Base-by-base conservation (phyloP, 1,139 yeast genomes). In the Lizanozyma gosingica region DNA sequence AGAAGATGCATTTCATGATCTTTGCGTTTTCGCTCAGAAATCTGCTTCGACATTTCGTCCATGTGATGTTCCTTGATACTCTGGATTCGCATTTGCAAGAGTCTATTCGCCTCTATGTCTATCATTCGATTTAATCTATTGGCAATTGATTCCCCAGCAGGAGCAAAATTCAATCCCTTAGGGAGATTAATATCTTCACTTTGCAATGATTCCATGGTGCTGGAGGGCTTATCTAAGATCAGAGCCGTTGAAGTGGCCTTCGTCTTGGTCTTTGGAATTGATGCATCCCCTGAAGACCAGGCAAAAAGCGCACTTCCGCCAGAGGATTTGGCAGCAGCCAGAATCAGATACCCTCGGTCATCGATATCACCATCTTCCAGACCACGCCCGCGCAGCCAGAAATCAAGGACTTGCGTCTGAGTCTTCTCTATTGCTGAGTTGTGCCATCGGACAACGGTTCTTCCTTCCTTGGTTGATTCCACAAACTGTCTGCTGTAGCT, bases 241-340 rank as follows among this genome's bases (percentile, higher is more conserved):
- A 22, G 29, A 22, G 29, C 29, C 11, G 11, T 11, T 11, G 29
- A 22, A 11, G 6, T 22, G 9, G 6, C 6, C 16, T 35, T 36
- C 35, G 4, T 16, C 9, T 4, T 22, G 17, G 36, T 22, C n/a
- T 14, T n/a, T 34, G 34, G 15, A n/a, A 17, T 15, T 38, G 39
- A 17, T 8, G 63, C 57, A 41, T 69, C 74, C 16, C 66, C 63
- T 0, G 74, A 66, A 4, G 73, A 65, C 76, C 76, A 70, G 38
- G 62, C 58, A 43, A 70, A 70, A 37, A 69, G 55, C 15, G 67
- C 61, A 46, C 60, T 63, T n/a, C 65, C 59, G 1, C 57, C 46
- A 11, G 54, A 47, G 15, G 45, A 29, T 17, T 35, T 35, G 18
- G 35, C 15, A 17, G 38, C 33, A n/a, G n/a, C n/a, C n/a, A n/a